These are phyloP conservation scores for Plasmodium coatneyi DNA, from an alignment of 169 alveolate species.

Conservation along the genomic window DNA sequence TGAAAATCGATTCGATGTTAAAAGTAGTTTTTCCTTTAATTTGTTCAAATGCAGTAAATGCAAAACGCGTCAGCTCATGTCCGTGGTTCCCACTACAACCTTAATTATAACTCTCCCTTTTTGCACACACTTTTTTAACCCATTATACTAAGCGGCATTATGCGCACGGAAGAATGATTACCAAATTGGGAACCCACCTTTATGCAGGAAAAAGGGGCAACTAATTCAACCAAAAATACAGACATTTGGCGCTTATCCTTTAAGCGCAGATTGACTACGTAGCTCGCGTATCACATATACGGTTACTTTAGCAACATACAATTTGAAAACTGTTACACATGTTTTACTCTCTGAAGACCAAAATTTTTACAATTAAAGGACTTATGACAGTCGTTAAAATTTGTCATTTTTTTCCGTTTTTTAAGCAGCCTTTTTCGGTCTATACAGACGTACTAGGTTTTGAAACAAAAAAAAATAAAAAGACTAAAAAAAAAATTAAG, in stretches of 20 bases:
- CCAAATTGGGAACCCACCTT: background rate
- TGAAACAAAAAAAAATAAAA: constrained; percentile 9
- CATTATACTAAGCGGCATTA: background rate
- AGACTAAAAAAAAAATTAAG: background rate
- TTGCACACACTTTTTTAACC: background rate
- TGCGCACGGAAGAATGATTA: background rate
- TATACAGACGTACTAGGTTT: background rate
- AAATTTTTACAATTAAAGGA: background rate
- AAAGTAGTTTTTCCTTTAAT: background rate
- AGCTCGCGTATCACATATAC: background rate
- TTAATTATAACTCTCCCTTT: background rate
- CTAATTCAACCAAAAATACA: background rate
- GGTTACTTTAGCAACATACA: background rate
- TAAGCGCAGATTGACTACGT: background rate
- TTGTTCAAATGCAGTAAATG: background rate
- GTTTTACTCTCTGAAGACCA: background rate
- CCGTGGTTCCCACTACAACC: background rate
- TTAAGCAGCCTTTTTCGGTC: background rate
- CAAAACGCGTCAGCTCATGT: background rate
- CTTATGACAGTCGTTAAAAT: background rate
- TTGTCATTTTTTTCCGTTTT: background rate
- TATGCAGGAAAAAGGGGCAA: background rate
- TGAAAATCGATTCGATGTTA: background rate
- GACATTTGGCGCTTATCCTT: background rate
- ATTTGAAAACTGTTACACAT: background rate